Evolutionary conservation across 371 early-diverging fungal genomes (phyloP), one percentile per base, ranked within the genome.

Genomic region (Mucor mucedo): DNA sequence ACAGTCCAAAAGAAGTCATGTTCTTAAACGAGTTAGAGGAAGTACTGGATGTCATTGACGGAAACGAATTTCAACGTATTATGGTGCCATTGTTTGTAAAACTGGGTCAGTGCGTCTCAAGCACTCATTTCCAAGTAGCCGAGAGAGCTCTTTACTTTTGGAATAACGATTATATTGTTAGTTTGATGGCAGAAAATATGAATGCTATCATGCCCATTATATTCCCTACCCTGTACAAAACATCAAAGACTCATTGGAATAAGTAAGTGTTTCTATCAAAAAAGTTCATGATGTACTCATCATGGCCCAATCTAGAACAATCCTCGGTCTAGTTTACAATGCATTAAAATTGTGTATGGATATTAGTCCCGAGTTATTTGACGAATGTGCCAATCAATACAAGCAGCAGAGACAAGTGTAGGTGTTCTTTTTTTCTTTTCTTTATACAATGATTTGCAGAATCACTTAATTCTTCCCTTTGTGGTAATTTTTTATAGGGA

Each of bases 1-100:
- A 97, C 82, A 94, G 93, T 62, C 95, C 97, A 4, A 98, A 98
- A 73, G 98, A 97, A 75, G 95, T 97, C 63, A 97, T 98, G 98
- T 97, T 95, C 73, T 79, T 98, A 72, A 96, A 93, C 72, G 98
- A 98, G 73, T 71, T 98, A 44, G 98, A 98, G 67, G 97, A 97
- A 65, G 93, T 97, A 16, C 69, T 98, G 71, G 96, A 96, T 76
- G 92, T 93, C 2, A 92, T 95, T 53, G 96, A 96, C 69, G 93
- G 91, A 3, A 78, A 84, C 38, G 94, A 94, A 69, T 98, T 97
- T 75, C 84, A 88, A 48, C 92, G 90, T 55, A 79, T 97, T 58
- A 93, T 94, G 80, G 87, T 89, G 9, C 96, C 95, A 4, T 71
- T 98, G 41, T 97, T 98, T 72, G 87, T 91, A 62, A 95, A 95